Base-by-base conservation (phyloP, 163 green algal species). In the Chlamydomonas reinhardtii region DNA sequence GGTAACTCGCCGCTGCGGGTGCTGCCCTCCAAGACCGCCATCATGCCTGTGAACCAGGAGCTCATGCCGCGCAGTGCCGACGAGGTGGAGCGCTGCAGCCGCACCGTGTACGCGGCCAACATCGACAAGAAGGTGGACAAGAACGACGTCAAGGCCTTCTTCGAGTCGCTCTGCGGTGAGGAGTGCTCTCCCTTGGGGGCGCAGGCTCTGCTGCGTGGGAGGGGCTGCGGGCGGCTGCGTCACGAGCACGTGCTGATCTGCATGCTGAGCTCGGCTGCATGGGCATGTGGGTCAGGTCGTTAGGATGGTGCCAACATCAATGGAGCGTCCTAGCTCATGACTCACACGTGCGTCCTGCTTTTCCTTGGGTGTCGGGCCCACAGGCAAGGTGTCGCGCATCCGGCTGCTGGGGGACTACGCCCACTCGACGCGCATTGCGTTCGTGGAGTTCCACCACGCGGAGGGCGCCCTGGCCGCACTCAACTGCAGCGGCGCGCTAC, bases 31-130 rank as follows among this genome's bases (percentile, higher is more conserved):
- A 98, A 98, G 89, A 99, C 97, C 2, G 96, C 97, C 52, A 99
- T 99, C 81, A 93, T 99, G n/a, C 97, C 97, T 1, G 97, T 99
- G n/a, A 99, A 98, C 89, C 94, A 94, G 73, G 92, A 96, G 31
- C 97, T 97, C 70, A 96, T 99, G 91, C 97, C 97, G 1, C 88
- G 90, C 32, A 93, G 90, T 1, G 29, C 91, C 2, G 90, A 95
- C 32, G 89, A 92, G 73, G 88, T 95, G 24, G 96, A 98, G 92
- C 91, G 93, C 35, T 98, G 97, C 90, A 92, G 90, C 48, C 89
- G 96, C 65, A 98, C 95, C 19, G 91, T 97, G 20, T 97, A 96
- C 89, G 83, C 83, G 25, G 84, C 91, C 31, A 94, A 92, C 80
- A 94, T 94, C 25, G 91, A 95, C 65, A 88, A 88, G 65, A 88